Base-by-base conservation (phyloP, 2,329 filamentous ascomycete genomes). In the Penicillium sp. region DNA sequence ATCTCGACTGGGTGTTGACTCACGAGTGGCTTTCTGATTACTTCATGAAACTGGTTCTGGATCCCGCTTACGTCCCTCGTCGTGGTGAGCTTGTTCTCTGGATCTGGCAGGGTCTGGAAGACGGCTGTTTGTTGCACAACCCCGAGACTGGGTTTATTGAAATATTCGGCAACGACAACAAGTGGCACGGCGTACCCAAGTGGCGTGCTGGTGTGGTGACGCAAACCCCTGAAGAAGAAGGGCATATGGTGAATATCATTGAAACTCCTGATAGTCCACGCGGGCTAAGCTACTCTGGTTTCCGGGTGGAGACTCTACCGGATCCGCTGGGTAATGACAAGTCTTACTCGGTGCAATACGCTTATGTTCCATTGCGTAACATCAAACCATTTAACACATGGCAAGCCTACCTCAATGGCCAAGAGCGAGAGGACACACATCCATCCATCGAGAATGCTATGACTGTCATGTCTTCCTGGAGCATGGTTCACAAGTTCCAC, bases 161-260 rank as follows among this genome's bases (percentile, higher is more conserved):
- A 49, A 66, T 73, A 1, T 77, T 73, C 45, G 71, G 73, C 2
- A 55, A 67, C 11, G 63, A 70, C n/a, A 55, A 67, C 22, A 60
- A 57, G 25, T 78, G 72, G 58, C 57, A 63, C 4, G 73, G 71
- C 0, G 60, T 63, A 17, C 80, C 82, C 0, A 53, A 67, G 7
- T 87, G 84, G 84, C 78, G 83, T 61, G 84, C 80, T 0, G 84
- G 83, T 1, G 72, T 84, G 0, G 71, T 87, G 11, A 78, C 79
- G 1, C 79, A 86, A 63, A 69, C 75, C 4, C 78, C 83, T 0
- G 69, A 74, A 1, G 77, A 80, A 25, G 64, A 75, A 0, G 63
- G 69, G 1, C 65, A 70, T 9, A 69, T 78, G 16, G 71, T 78
- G n/a, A 81, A 84, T 54, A 68, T 84, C 3, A 65, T 75, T 22